A percentile compares a stretch with the other conserved stretches of the same genome.
These are phyloP conservation scores for Cetradonia linearis DNA, from an alignment of 495 filamentous ascomycete genomes.

Conservation along the genomic window DNA sequence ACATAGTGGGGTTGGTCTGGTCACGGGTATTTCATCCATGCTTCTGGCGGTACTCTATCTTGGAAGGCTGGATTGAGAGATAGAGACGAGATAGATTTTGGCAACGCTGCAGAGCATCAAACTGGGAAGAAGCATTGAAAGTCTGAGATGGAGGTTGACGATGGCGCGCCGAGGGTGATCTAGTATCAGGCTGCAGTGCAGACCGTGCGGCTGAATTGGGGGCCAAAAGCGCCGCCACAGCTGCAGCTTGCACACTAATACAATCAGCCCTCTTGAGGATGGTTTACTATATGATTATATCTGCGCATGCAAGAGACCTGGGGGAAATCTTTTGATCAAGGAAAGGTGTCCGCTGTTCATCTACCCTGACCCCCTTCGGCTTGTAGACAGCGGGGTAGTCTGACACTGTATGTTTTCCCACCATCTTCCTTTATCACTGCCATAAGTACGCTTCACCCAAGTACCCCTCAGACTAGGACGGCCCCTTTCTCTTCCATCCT, in stretches of 20 bases:
- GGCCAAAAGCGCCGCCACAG: neutral
- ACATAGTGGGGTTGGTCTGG: neutral
- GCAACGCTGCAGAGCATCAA: neutral
- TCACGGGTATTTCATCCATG: neutral
- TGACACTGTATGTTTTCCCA: neutral
- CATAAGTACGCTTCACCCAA: no score
- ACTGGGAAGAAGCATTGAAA: neutral
- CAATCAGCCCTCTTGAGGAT: neutral
- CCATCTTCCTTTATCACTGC: no score
- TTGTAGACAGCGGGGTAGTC: neutral
- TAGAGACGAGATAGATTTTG: neutral
- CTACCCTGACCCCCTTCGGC: neutral
- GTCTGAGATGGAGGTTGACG: neutral
- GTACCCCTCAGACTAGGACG: no score
- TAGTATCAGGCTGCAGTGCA: neutral
- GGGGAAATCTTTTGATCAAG: neutral
- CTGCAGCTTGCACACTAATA: neutral
- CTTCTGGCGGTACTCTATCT: neutral
- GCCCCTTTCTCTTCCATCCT: no score
- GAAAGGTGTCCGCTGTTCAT: neutral
- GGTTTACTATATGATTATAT: neutral
- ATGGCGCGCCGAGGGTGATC: neutral
- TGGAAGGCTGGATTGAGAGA: neutral
- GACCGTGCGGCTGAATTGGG: neutral
- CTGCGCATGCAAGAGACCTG: neutral